A percentile compares a stretch with the other conserved stretches of the same genome.
These are phyloP conservation scores for Tricholoma saponaceum DNA, from an alignment of 768 basidiomycete species.

Conservation along the genomic window DNA sequence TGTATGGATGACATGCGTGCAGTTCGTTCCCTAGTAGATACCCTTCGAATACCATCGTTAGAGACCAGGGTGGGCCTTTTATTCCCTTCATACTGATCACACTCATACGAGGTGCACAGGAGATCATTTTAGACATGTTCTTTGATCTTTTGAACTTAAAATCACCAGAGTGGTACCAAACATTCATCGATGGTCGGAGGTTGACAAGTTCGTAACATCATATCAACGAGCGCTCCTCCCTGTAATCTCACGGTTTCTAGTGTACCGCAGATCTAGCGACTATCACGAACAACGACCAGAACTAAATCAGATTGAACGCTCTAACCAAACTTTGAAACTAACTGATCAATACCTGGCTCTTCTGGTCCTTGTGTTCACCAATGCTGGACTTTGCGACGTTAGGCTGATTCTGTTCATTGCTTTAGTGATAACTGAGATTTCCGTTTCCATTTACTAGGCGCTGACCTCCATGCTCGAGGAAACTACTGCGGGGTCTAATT, in stretches of 20 bases:
- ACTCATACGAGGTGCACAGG: slow-evolving; percentile 42
- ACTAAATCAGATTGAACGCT: slow-evolving; percentile 40
- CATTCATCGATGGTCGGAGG: slow-evolving; percentile 85
- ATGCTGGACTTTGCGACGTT: slow-evolving; percentile 88
- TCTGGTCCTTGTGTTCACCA: slow-evolving; percentile 76
- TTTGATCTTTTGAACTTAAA: slow-evolving; percentile 92
- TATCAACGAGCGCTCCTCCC: neutral
- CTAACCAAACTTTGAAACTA: slow-evolving; percentile 62
- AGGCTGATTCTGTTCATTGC: slow-evolving; percentile 1
- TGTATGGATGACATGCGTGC: slow-evolving; percentile 88
- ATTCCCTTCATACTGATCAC: neutral
- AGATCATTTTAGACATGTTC: slow-evolving; percentile 90
- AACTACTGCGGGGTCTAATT: slow-evolving; percentile 58
- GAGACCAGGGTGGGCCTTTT: slow-evolving; percentile 66
- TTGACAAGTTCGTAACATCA: slow-evolving; percentile 63
- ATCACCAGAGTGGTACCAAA: slow-evolving; percentile 88
- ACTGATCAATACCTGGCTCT: slow-evolving; percentile 93
- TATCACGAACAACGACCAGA: slow-evolving; percentile 28
- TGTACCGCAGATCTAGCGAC: slow-evolving; percentile 61
- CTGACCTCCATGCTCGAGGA: slow-evolving; percentile 85
- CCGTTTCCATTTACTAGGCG: slow-evolving; percentile 47
- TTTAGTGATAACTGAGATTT: neutral
- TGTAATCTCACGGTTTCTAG: slow-evolving; percentile 26
- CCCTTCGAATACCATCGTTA: slow-evolving; percentile 82
- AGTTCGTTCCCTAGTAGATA: slow-evolving; percentile 79